Base-by-base conservation (phyloP, 371 early-diverging fungal species). In the Mucor irregularis region DNA sequence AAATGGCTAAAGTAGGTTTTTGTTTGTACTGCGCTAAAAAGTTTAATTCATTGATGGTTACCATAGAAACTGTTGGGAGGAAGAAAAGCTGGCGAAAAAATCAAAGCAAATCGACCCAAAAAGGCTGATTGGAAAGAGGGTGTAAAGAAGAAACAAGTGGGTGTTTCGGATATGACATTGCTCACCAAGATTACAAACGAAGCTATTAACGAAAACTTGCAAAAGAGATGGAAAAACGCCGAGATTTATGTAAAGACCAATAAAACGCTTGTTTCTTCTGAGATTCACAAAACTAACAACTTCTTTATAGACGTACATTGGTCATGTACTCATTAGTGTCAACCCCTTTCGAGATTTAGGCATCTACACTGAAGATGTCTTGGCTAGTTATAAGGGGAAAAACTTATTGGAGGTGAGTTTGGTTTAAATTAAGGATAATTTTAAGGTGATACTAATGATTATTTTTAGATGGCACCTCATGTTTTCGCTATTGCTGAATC, bases 401-500 rank as follows among this genome's bases (percentile, higher is more conserved):
- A 93, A 92, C 66, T 76, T 88, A 50, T 72, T 93, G 51, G 93
- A 93, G 80, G 89, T 86, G 80, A 69, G 25, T 21, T n/a, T n/a
- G n/a, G n/a, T n/a, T 52, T 10, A 24, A 11, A 58, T 13, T 37
- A n/a, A 37, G 13, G 7, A 39, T 39, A 24, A 11, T 13, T 5
- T 21, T 10, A 9, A 13, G 19, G 4, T 21, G 25, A 10, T 42
- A 21, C 21, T 17, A 17, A 7, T 19, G 19, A 38, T 7, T 38
- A 38, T 6, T 19, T 19, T 2, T 69, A 88, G 87, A 83, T 92
- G 69, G 83, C 92, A 26, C 93, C 93, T 16, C 93, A 93, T 71
- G 92, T 93, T 14, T 93, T 83, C 69, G 93, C 93, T 39, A 90
- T 93, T 68, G 93, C 93, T 33, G 93, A 93, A 71, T 80, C 89